Conservation (phyloP, 2,329 filamentous ascomycete species). For the Seiridium cupressi region DNA sequence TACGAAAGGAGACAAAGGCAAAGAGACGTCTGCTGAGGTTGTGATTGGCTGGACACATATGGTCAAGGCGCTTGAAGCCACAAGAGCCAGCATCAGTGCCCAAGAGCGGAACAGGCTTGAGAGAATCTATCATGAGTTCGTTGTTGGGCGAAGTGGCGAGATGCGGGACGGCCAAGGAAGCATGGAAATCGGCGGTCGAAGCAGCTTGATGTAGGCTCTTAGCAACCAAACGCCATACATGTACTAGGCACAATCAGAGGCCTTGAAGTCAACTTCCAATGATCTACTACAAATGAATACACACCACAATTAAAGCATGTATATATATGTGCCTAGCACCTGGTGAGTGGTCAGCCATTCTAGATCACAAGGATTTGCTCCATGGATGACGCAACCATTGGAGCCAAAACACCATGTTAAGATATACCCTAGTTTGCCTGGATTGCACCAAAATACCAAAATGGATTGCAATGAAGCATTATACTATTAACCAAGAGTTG, state of each 20-base stretch:
- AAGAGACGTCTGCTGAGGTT: slow-evolving; percentile 62
- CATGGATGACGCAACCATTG: too few relatives aligned
- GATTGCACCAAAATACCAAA: too few relatives aligned
- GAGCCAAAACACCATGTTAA: too few relatives aligned
- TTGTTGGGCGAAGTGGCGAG: slow-evolving; percentile 88
- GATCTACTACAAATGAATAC: background rate
- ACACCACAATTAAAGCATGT: too few relatives aligned
- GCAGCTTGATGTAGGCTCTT: slow-evolving; percentile 76
- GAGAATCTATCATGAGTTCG: slow-evolving; percentile 89
- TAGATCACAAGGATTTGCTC: too few relatives aligned
- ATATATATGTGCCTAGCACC: too few relatives aligned
- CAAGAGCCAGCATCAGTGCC: slow-evolving; percentile 77
- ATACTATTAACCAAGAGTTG: too few relatives aligned
- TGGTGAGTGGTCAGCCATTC: too few relatives aligned
- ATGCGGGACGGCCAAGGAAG: slow-evolving; percentile 91
- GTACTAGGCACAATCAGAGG: background rate
- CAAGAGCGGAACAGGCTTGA: slow-evolving; percentile 73
- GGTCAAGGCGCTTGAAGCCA: slow-evolving; percentile 71
- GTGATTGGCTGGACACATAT: slow-evolving; percentile 84
- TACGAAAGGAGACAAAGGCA: slow-evolving; percentile 28
- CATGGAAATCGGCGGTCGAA: slow-evolving; percentile 88
- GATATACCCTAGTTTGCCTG: too few relatives aligned
- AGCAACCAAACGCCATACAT: background rate
- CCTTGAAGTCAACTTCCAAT: background rate
- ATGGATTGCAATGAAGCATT: too few relatives aligned